phyloP scores from a whole-genome alignment of 768 basidiomycete species.

The Russula vinacea region DNA sequence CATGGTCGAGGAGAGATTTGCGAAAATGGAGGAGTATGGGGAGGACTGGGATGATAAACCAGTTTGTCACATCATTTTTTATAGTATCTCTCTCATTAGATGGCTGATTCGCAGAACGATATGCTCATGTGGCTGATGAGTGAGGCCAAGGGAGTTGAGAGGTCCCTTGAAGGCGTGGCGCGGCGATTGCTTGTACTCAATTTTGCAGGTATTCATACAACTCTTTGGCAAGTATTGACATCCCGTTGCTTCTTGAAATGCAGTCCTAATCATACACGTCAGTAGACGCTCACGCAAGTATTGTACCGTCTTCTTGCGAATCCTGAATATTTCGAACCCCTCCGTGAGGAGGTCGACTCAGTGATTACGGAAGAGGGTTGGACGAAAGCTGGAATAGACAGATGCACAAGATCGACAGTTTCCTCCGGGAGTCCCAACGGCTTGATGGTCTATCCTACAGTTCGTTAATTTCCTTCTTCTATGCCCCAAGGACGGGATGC shows the following conservation, averaged over 20 bases:
- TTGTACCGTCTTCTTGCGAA: slow-evolving; percentile 31
- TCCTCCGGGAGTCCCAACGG: slow-evolving; percentile 37
- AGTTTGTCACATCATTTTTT: too few species aligned
- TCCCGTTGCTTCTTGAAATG: background rate
- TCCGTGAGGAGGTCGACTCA: too few species aligned
- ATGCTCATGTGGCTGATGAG: too few species aligned
- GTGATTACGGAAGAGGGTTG: too few species aligned
- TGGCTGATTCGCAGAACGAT: slow-evolving; percentile 31
- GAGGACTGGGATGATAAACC: background rate
- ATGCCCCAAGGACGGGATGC: too few species aligned
- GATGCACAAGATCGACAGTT: slow-evolving; percentile 39
- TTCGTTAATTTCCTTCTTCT: background rate
- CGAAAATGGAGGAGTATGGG: background rate
- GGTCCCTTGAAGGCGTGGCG: slow-evolving; percentile 34
- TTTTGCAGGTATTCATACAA: slow-evolving; percentile 40
- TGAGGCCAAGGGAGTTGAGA: too few species aligned
- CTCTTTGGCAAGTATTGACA: slow-evolving; percentile 34
- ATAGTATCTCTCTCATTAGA: background rate
- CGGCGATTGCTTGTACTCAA: slow-evolving; percentile 40
- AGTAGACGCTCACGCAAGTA: slow-evolving; percentile 16
- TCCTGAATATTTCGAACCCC: slow-evolving; percentile 30
- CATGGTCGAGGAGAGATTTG: slow-evolving; percentile 3
- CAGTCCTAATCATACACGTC: background rate
- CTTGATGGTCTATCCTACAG: slow-evolving; percentile 22
- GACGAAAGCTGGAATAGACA: too few species aligned